Evolutionary conservation across 176 grass and related monocot species (phyloP), one percentile per base, ranked within the genome.

Genomic region (Pontederia paniculata): DNA sequence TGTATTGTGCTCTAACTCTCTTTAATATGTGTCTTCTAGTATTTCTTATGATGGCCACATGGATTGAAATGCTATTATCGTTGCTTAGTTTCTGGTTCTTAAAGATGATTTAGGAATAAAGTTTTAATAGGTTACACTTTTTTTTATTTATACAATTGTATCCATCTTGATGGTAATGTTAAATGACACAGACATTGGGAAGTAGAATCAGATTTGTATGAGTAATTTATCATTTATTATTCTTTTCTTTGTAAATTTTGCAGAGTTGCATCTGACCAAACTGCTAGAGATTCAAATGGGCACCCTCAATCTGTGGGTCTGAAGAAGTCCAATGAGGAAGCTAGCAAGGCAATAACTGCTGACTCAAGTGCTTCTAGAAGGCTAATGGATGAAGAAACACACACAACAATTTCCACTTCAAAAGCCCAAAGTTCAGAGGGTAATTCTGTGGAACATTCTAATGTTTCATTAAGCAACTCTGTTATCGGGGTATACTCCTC

Each of bases 211-310:
- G n/a, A 59, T 20, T 13, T 44, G 7, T 52, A 60, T 41, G 12
- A 20, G 11, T 51, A 11, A 5, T 43, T 78, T n/a, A 62, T 75
- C 48, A 56, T 20, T 65, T n/a, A 54, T 60, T 74, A 37, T 37
- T 56, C n/a, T 74, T 69, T 12, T 69, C 17, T 62, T 52, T 76
- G 42, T 62, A 89, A 81, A 46, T 59, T 13, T 60, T 21, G 16
- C 76, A 42, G 15, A 62, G 81, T 72, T 78, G 70, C 50, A 42
- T 63, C 73, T 64, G 80, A 73, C 59, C 31, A 48, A 63, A 77
- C 62, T 58, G n/a, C 58, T 8, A 78, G 53, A 66, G 81, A 65
- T 15, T 81, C 63, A 49, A 77, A 84, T 14, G 57, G 58, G 17
- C 60, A 81, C 45, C 52, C 52, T 1, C 54, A 48, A 4, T 62